Evolutionary conservation across 2,329 filamentous ascomycete genomes (phyloP).

Genomic region (Annulohypoxylon truncatum): DNA sequence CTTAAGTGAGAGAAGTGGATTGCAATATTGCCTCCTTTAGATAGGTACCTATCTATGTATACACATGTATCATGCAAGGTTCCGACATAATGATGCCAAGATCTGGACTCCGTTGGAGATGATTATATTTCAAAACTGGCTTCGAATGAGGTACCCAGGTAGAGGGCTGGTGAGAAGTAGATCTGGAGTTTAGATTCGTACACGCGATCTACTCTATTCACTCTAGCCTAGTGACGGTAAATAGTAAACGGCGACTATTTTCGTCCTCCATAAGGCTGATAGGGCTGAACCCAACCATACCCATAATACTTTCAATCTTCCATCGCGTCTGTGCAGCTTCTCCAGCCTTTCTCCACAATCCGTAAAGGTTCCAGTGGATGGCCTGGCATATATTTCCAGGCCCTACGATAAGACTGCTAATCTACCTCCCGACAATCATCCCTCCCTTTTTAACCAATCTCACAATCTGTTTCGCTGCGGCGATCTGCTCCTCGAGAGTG

Average conservation of each 20-base stretch:
- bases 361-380: constrained; percentile 28
- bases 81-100: no score
- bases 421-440: constrained; percentile 39
- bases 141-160: no score
- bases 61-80: no score
- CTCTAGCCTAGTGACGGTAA: constrained; percentile 37
- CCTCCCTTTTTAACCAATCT: constrained; percentile 35
- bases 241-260: constrained; percentile 38
- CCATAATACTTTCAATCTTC: constrained; percentile 39
- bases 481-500: constrained; percentile 37
- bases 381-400: constrained; percentile 35
- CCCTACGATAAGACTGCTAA: constrained; percentile 34
- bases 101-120: no score
- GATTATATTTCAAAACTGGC: no score
- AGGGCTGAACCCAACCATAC: constrained; percentile 35
- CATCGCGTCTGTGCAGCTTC: constrained; percentile 33
- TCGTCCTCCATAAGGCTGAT: constrained; percentile 31
- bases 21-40: no score
- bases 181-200: background rate
- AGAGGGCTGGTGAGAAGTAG: background rate
- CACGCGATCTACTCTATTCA: background rate
- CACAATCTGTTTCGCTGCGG: constrained; percentile 33
- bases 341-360: constrained; percentile 37
- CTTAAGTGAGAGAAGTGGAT: no score
- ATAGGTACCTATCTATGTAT: no score